Evolutionary conservation across 2,329 filamentous ascomycete genomes (phyloP).

Genomic region (Neospermospora avenae): DNA sequence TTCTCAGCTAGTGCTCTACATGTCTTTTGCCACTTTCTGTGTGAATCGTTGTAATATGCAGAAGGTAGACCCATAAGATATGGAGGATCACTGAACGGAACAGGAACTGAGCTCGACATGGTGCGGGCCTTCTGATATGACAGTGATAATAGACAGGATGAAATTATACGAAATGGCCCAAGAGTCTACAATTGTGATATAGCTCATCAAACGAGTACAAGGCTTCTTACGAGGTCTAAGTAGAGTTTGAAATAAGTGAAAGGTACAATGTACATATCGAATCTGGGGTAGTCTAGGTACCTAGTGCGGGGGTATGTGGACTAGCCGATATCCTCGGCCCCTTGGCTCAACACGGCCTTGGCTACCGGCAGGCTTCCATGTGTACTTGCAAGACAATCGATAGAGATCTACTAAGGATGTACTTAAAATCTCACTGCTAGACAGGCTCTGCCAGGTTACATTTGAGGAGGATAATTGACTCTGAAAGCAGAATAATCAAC

Average conservation of each 20-base stretch:
- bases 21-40: constrained; percentile 63
- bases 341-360: neutral
- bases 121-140: neutral
- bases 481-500: too few relatives aligned
- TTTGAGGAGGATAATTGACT: too few relatives aligned
- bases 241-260: neutral
- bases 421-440: too few relatives aligned
- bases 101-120: constrained; percentile 7
- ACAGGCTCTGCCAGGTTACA: too few relatives aligned
- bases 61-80: constrained; percentile 65
- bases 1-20: constrained; percentile 64
- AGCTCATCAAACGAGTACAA: neutral
- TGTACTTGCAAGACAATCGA: neutral
- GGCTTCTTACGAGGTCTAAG: neutral
- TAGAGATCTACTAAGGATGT: neutral
- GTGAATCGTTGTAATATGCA: constrained; percentile 66
- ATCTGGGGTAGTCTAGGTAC: neutral
- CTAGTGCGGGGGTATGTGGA: neutral
- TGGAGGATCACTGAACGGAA: constrained; percentile 9
- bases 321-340: constrained; percentile 6
- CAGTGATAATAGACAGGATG: neutral
- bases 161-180: neutral
- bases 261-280: neutral
- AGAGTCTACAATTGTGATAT: neutral
- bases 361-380: neutral